These are phyloP conservation scores for Xylariaceae sp. DNA, from an alignment of 2,329 filamentous ascomycete genomes.

Conservation along the genomic window DNA sequence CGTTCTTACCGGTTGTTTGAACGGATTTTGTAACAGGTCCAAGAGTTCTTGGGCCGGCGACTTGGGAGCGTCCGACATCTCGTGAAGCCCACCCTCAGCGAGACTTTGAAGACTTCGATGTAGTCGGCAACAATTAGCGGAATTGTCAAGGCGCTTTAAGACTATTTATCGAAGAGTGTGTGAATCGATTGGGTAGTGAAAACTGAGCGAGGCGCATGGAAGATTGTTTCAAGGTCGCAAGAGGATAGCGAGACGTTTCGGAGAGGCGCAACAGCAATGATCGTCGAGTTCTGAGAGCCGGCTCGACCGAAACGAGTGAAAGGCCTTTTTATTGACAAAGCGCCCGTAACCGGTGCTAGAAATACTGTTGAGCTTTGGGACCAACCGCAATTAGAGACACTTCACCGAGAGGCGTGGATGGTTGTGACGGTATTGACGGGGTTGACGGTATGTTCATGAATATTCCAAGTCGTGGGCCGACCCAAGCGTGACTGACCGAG, in stretches of 20 bases:
- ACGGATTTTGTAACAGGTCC: constrained; percentile 47
- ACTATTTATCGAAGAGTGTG: not conserved
- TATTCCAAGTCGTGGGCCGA: constrained; percentile 6
- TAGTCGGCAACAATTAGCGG: not conserved
- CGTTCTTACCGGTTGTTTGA: constrained; percentile 41
- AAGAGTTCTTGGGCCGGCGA: constrained; percentile 40
- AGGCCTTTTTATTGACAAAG: not conserved
- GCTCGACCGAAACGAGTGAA: constrained; percentile 5
- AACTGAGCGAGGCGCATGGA: not conserved
- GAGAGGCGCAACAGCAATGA: not conserved
- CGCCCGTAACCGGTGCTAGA: not conserved
- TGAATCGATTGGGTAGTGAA: not conserved
- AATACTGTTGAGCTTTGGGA: not conserved
- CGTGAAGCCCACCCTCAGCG: not conserved
- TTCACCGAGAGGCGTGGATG: not conserved
- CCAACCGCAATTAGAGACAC: not conserved
- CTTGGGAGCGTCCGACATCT: constrained; percentile 4
- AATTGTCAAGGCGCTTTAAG: no score
- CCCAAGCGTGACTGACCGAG: not conserved
- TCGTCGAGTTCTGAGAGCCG: not conserved
- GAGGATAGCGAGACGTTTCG: not conserved
- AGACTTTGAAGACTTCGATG: not conserved
- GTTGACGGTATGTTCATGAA: not conserved
- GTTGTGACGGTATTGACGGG: not conserved
- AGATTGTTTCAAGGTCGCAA: not conserved